These are phyloP conservation scores for Auricularia sp. DNA, from an alignment of 768 basidiomycete genomes.

Conservation along the genomic window DNA sequence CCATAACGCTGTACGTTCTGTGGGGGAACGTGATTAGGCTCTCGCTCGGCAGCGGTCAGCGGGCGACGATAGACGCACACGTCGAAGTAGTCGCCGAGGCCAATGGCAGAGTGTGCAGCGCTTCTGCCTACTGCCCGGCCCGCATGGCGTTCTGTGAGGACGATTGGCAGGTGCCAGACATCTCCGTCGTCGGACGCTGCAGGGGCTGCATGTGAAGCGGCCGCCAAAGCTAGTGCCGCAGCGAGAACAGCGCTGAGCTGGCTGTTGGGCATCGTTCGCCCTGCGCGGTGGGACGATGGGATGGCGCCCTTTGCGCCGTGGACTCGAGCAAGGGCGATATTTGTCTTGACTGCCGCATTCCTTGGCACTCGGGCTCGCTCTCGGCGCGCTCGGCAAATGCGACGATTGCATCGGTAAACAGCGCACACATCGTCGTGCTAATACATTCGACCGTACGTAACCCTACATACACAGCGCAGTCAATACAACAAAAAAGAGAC, in stretches of 20 bases:
- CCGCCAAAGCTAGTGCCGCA: neutral
- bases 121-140: neutral
- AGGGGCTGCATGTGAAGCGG: neutral
- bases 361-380: neutral
- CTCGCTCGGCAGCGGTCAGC: neutral
- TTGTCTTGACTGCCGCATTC: neutral
- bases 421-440: neutral
- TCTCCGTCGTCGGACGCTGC: neutral
- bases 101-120: slow-evolving; percentile 22
- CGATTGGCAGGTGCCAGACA: neutral
- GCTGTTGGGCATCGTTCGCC: neutral
- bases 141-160: neutral
- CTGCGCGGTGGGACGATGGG: neutral
- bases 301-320: no score
- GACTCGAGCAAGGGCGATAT: neutral
- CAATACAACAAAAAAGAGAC: neutral
- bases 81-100: slow-evolving; percentile 52
- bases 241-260: neutral
- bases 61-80: slow-evolving; percentile 33
- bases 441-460: neutral
- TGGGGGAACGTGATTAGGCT: neutral
- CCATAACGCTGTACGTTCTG: slow-evolving; percentile 55
- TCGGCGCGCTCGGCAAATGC: neutral
- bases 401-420: neutral
- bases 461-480: neutral